Evolutionary conservation across 176 grass and related monocot genomes (phyloP), one percentile per base, ranked within the genome.

Genomic region (Dendrocalamus sinicus): DNA sequence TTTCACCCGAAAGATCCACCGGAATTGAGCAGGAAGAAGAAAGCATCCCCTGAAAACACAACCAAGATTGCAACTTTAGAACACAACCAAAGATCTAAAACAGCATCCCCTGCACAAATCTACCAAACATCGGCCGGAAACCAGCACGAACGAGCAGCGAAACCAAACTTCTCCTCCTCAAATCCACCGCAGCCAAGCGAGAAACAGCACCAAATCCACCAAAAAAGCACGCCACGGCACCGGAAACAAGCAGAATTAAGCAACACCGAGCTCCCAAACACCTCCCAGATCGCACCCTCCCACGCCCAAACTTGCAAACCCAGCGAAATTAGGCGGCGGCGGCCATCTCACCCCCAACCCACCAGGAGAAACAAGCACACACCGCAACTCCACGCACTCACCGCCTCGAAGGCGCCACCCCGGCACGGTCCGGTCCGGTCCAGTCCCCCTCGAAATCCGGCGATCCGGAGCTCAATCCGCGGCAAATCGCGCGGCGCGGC

Each of bases 1-100:
- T 54, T 51, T 75, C 39, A 58, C 16, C 74, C 28, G 12, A 54
- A 51, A 84, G 76, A 88, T 91, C 85, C 89, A 48, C 81, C 76
- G 26, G 58, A 72, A 82, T 39, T 81, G 45, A 70, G 72, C 53
- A 37, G 44, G 69, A 45, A 67, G 69, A 9, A 6, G 9, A 0
- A 9, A 24, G 70, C 43, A 75, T 80, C 52, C 41, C 85, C 89
- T 84, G 85, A 41, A 75, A 88, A 45, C n/a, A 44, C 23, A 53
- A 80, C 52, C 32, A 45, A 76, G 32, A 91, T 58, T 44, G 51
- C 80, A 61, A 84, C 69, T 84, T 69, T 24, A 86, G 26, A 24
- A 53, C 39, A 20, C n/a, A 2, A 35, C 22, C 10, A 75, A 20
- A 70, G 83, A 91, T 80, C 80, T 73, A 80, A 3, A 41, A 59